A percentile compares a stretch with the other conserved stretches of the same genome.
These are phyloP conservation scores for Trifolium repens DNA, from an alignment of 306 rosid species.

Conservation along the genomic window DNA sequence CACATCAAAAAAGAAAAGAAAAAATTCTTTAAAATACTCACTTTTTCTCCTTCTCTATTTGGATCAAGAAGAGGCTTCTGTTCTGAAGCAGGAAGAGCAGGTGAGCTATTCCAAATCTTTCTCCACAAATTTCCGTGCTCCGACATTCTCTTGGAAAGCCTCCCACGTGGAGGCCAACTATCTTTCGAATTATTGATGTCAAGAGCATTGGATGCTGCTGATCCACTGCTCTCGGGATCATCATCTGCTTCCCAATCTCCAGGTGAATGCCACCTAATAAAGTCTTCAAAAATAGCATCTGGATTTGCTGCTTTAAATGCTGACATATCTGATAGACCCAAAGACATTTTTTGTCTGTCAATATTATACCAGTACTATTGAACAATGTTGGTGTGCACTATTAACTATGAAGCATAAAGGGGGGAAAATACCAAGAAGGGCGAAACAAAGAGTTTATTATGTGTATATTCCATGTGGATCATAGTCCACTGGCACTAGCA, in stretches of 20 bases:
- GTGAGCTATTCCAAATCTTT: constrained; percentile 78
- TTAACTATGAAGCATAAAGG: constrained; percentile 26
- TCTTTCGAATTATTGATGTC: constrained; percentile 49
- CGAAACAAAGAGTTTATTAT: background rate
- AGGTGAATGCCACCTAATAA: constrained; percentile 99
- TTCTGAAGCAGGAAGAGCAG: constrained; percentile 79
- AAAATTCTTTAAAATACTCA: constrained; percentile 34
- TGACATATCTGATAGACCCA: constrained; percentile 77
- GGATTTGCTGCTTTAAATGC: constrained; percentile 99
- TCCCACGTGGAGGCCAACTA: constrained; percentile 83
- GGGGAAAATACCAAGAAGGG: background rate
- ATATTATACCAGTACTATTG: constrained; percentile 31
- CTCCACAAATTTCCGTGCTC: constrained; percentile 93
- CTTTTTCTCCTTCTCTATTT: constrained; percentile 96
- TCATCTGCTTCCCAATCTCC: constrained; percentile 87
- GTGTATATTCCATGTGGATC: constrained; percentile 12
- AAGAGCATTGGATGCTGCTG: constrained; percentile 52
- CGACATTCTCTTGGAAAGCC: constrained; percentile 93
- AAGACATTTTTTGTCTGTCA: constrained; percentile 45
- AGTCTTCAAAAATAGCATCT: constrained; percentile 90
- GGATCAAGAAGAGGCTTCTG: constrained; percentile 95
- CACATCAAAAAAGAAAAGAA: constrained; percentile 3
- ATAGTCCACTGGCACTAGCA: constrained; percentile 19
- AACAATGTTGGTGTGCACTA: constrained; percentile 34
- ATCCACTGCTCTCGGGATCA: constrained; percentile 46